Evolutionary conservation across 345 rosid species (phyloP).

Genomic region (Sisymbrium altissimum): DNA sequence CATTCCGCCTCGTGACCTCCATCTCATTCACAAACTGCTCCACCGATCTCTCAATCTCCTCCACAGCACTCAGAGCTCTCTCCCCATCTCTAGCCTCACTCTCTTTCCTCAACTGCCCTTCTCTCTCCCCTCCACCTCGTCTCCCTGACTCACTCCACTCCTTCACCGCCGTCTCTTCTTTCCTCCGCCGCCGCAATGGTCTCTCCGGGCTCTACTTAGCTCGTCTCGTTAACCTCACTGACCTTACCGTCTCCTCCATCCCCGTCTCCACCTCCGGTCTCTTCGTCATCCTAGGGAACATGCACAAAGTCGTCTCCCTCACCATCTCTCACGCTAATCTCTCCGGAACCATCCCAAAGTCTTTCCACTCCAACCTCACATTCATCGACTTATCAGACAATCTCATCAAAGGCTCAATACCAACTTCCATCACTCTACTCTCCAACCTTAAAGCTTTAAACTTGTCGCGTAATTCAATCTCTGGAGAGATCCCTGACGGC

Average conservation of each 20-base stretch:
- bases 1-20: constrained; percentile 69
- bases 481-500: constrained; percentile 62
- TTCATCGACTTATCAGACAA: constrained; percentile 79
- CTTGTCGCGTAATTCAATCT: constrained; percentile 57
- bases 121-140: constrained; percentile 42
- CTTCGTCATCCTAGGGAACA: constrained; percentile 71
- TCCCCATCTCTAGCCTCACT: constrained; percentile 63
- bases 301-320: constrained; percentile 52
- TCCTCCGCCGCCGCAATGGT: constrained; percentile 56
- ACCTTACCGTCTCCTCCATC: constrained; percentile 56
- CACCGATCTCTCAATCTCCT: constrained; percentile 53
- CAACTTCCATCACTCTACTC: constrained; percentile 64
- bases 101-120: constrained; percentile 67
- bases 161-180: constrained; percentile 58
- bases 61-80: constrained; percentile 68
- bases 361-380: constrained; percentile 51
- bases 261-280: constrained; percentile 69
- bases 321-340: constrained; percentile 67
- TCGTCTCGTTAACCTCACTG: constrained; percentile 71
- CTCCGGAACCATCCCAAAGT: constrained; percentile 60
- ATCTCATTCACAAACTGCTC: constrained; percentile 83
- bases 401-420: constrained; percentile 61
- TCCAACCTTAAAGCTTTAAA: constrained; percentile 58
- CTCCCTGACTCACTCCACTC: constrained; percentile 66
- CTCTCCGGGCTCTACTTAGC: constrained; percentile 72